Conservation (phyloP, 306 rosid species). For the Sphenostylis stenocarpa region DNA sequence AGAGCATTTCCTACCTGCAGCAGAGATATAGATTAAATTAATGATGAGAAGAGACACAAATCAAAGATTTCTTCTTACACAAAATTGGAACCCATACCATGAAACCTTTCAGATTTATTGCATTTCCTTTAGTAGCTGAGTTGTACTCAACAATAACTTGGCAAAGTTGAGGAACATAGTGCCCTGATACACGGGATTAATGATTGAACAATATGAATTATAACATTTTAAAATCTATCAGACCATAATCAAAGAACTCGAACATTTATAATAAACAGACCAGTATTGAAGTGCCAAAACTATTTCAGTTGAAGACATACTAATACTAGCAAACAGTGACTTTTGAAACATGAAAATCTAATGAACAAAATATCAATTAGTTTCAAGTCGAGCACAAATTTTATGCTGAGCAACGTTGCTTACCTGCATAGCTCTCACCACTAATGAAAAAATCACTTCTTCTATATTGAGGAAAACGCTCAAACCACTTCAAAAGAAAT, state of each 20-base stretch:
- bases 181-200: slow-evolving; percentile 58
- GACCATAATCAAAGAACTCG: neutral
- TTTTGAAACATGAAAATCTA: neutral
- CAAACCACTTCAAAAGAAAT: slow-evolving; percentile 77
- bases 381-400: neutral
- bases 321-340: neutral
- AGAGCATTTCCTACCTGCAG: slow-evolving; percentile 96
- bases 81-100: slow-evolving; percentile 53
- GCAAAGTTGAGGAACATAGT: slow-evolving; percentile 95
- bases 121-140: slow-evolving; percentile 36
- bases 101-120: slow-evolving; percentile 82
- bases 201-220: neutral
- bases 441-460: slow-evolving; percentile 63
- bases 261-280: neutral
- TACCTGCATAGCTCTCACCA: slow-evolving; percentile 98
- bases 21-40: slow-evolving; percentile 10
- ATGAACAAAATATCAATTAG: neutral
- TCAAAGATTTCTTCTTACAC: neutral
- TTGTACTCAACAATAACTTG: slow-evolving; percentile 74
- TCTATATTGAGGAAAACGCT: slow-evolving; percentile 78
- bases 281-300: neutral
- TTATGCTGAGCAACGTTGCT: neutral
- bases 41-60: slow-evolving; percentile 7
- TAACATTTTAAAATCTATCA: neutral
- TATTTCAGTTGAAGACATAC: neutral